Evolutionary conservation across 306 rosid genomes (phyloP).

Genomic region (Prunus dulcis): DNA sequence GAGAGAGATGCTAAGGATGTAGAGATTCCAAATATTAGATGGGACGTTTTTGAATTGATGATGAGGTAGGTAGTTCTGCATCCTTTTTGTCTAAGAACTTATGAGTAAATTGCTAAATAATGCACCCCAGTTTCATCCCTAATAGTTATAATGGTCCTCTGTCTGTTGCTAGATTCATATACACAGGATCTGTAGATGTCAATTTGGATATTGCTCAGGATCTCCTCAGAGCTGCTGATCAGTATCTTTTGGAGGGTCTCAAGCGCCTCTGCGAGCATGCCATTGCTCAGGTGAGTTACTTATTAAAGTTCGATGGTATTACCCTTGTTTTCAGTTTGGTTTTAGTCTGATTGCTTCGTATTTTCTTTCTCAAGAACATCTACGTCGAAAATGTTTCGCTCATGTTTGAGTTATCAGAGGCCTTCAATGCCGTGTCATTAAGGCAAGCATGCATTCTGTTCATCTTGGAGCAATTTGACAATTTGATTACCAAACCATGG

Average conservation of each 20-base stretch:
- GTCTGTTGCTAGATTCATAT: constrained; percentile 45
- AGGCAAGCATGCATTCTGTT: constrained; percentile 58
- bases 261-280: constrained; percentile 58
- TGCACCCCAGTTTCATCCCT: background rate
- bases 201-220: constrained; percentile 51
- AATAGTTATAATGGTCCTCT: background rate
- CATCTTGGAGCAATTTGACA: constrained; percentile 49
- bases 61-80: constrained; percentile 23
- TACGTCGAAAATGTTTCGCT: constrained; percentile 43
- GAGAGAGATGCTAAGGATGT: constrained; percentile 33
- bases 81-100: background rate
- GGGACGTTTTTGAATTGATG: constrained; percentile 38
- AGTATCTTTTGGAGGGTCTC: constrained; percentile 71
- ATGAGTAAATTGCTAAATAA: background rate
- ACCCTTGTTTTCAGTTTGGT: background rate
- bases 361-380: constrained; percentile 40
- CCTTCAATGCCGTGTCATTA: constrained; percentile 56
- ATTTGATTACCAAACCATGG: constrained; percentile 49
- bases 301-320: background rate
- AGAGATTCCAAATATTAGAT: constrained; percentile 34
- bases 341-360: background rate
- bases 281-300: constrained; percentile 51
- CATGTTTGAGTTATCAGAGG: constrained; percentile 53
- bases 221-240: constrained; percentile 74
- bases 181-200: constrained; percentile 55